phyloP scores from a whole-genome alignment of 805 yeast genomes.

The Yarrowia bubula region DNA sequence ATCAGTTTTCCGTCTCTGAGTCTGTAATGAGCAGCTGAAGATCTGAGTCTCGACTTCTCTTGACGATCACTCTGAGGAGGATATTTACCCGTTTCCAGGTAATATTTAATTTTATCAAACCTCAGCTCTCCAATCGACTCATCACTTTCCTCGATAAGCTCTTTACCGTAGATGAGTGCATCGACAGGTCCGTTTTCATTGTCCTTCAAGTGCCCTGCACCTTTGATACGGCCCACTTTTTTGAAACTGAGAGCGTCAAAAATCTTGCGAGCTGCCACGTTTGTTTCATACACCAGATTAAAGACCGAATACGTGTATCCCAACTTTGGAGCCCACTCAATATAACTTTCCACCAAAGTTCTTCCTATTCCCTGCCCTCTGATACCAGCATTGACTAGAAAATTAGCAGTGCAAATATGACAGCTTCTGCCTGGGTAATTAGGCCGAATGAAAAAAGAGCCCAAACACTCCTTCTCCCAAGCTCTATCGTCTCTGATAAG shows the following conservation, averaged over 20 bases:
- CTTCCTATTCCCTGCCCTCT: conserved; percentile 90
- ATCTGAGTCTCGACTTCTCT: conserved; percentile 83
- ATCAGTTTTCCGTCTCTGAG: conserved; percentile 68
- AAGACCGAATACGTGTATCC: conserved; percentile 85
- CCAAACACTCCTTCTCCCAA: conserved; percentile 93
- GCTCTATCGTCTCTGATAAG: conserved; percentile 53
- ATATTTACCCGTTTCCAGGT: conserved; percentile 78
- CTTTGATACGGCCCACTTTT: conserved; percentile 72
- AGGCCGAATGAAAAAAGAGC: conserved; percentile 80
- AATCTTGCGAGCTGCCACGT: conserved; percentile 74
- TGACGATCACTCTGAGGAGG: conserved; percentile 79
- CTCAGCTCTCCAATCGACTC: conserved; percentile 46
- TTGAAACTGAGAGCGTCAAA: conserved; percentile 75
- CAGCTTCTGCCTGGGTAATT: conserved; percentile 91
- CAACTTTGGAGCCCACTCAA: conserved; percentile 87
- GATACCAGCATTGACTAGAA: conserved; percentile 88
- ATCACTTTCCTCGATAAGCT: conserved; percentile 57
- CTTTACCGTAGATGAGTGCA: conserved; percentile 80
- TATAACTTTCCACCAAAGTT: conserved; percentile 74
- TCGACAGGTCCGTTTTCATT: conserved; percentile 76
- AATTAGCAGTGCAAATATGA: conserved; percentile 87
- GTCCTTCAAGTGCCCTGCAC: conserved; percentile 87
- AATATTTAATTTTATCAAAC: conserved; percentile 74
- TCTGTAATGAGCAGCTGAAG: conserved; percentile 72
- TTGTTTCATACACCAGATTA: conserved; percentile 84